Evolutionary conservation across 2,329 filamentous ascomycete species (phyloP), one percentile per base, ranked within the genome.

Genomic region (Neofusicoccum kwambonambiense): DNA sequence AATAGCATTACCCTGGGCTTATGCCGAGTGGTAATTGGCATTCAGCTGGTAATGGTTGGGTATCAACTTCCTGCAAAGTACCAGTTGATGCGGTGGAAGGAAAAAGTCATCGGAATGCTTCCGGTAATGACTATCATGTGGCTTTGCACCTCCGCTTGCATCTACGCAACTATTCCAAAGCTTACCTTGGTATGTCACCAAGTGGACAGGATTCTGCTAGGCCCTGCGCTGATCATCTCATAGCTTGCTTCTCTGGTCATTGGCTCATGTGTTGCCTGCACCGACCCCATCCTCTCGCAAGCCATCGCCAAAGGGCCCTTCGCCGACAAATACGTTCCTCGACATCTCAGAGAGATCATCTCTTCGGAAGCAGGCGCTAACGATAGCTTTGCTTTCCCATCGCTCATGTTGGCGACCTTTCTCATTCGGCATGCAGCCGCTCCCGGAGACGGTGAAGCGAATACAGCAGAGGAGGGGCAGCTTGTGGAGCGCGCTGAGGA

Each of bases 51-150:
- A 37, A 88, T 88, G 65, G 86, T 85, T 2, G 87, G 86, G 27
- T 88, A 84, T 68, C 85, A 89, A 69, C 76, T 89, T 1, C 87
- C 86, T 0, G 83, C 83, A 49, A 83, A 81, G 70, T 89, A 88
- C 71, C 75, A 82, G 44, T 72, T 73, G 64, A 70, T 74, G 2
- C 81, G 80, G 2, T 83, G 81, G 76, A 83, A 81, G 64, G 84
- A 86, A 64, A 80, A 89, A 74, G 72, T 79, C 3, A 78, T 88
- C 9, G 84, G 82, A 50, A 76, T 89, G 6, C 69, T 88, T 7
- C 86, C 86, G 1, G 77, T 87, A 67, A 89, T 88, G 86, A 84
- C 84, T 1, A 75, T 87, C 60, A 87, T 87, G 81, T 89, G 87
- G 86, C 71, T 89, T 6, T 80, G 76, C 68, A 87, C 86, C 0